Base-by-base conservation (phyloP, 768 basidiomycete genomes). In the Podaxis pistillaris region DNA sequence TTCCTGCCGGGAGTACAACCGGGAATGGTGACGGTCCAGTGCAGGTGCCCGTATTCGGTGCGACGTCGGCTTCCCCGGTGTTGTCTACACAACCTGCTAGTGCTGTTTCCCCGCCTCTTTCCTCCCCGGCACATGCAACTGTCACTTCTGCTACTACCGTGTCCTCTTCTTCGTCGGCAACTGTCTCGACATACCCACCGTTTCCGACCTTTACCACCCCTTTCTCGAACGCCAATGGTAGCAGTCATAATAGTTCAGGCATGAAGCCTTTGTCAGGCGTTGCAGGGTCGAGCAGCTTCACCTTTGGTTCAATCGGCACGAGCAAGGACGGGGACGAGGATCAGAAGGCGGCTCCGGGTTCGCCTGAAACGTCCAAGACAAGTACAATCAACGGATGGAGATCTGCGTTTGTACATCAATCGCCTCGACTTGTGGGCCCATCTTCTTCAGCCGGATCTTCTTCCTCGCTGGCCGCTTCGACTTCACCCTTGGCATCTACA, bases 201-300 rank as follows among this genome's bases (percentile, higher is more conserved):
- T 73, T 73, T 63, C 72, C 72, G 56, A 69, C 66, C 46, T 73
- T 68, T 53, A 68, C 70, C 53, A 67, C 59, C 28, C 67, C 56
- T 30, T 53, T 44, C 26, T 47, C 60, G 41, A 44, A 12, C 3
- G 11, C 37, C 17, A 33, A 54, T 40, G 33, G 60, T 22, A 53
- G 51, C 17, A 46, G 26, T 30, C 33, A 33, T 33, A 33, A 33
- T 1, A 7, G 33, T 33, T 33, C 33, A 33, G 8, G 2, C 33
- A 2, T 7, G 33, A 33, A 51, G 15, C 28, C n/a, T 26, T 12
- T 30, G 26, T 9, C 37, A 6, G 38, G 22, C 8, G n/a, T 12
- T 12, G 17, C 41, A 17, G 40, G 56, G 8, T 11, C 19, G 5
- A 38, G 56, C 13, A 46, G 40, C 17, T 30, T 46, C 17, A 46